Base-by-base conservation (phyloP, 192 early-diverging fungal species). In the Jimgerdemannia lactiflua region DNA sequence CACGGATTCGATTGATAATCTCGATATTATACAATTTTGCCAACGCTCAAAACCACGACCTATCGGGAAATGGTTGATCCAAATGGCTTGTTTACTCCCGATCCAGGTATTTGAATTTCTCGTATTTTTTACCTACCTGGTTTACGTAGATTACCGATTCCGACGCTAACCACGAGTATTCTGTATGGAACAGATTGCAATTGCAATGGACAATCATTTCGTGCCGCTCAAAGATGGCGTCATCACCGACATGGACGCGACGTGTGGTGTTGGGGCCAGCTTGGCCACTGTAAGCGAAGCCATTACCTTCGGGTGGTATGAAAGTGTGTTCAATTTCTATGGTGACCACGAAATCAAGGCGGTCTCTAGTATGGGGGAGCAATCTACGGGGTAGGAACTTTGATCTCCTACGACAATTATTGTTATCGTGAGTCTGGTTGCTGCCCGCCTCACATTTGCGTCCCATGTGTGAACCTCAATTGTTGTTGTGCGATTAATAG, bases 301-400 rank as follows among this genome's bases (percentile, higher is more conserved):
- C 49, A 59, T 59, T 2, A 59, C 49, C 14, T 59, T 59, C 49
- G 49, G 49, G 14, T 59, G 49, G 49, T 59, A 59, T 14, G 49
- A 59, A 59, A 59, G 49, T 17, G 72, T 77, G 18, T 72, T 77
- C 43, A 68, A 71, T 29, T 49, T 72, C 66, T 72, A 72, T 67
- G 75, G 66, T 9, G 39, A 72, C 40, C 14, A 69, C 41, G 43
- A 71, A 29, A 70, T 77, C 8, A 77, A 77, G 59, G 75, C 71
- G 3, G 64, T 77, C n/a, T 77, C 75, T 3, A 69, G 66, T 3
- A 77, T 77, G 75, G 75, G 75, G 3, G 75, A 77, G 39, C 75
- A 77, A 71, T 77, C 75, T 2, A 72, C 70, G 10, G 75, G 75
- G 4, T 70, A 75, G 2, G 49, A 59, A 0, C 14, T 59, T 59